Evolutionary conservation across 1,139 yeast genomes (phyloP).

Genomic region (Geotrichum bryndzae): DNA sequence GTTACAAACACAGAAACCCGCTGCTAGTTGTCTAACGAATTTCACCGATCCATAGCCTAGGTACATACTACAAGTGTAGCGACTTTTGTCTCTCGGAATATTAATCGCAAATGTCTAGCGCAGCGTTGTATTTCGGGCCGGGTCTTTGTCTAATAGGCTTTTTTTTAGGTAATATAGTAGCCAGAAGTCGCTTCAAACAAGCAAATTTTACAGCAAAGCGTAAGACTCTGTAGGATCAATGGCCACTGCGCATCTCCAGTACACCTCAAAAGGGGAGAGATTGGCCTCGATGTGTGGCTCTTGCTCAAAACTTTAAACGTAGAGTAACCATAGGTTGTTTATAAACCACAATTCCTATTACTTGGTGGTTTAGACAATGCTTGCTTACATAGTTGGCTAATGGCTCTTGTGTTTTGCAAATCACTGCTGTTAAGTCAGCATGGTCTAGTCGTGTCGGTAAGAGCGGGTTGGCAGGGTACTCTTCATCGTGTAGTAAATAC

Average conservation of each 20-base stretch:
- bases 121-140: not conserved
- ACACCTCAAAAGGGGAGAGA: not conserved
- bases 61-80: not conserved
- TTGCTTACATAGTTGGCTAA: not conserved
- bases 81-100: not conserved
- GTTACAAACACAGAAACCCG: not conserved
- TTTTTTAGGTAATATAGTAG: not conserved
- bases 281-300: not conserved
- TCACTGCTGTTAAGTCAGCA: not conserved
- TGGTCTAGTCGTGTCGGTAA: not conserved
- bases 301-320: not conserved
- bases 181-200: not conserved
- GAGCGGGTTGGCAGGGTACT: not conserved
- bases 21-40: not conserved
- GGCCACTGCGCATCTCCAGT: not conserved
- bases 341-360: not conserved
- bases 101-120: not conserved
- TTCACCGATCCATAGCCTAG: not conserved
- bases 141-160: not conserved
- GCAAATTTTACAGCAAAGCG: not conserved
- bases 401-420: not conserved
- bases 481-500: not conserved
- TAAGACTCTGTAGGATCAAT: not conserved
- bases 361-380: not conserved
- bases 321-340: not conserved